phyloP scores from a whole-genome alignment of 2,329 filamentous ascomycete genomes.

The Aaosphaeria pasadenensis region DNA sequence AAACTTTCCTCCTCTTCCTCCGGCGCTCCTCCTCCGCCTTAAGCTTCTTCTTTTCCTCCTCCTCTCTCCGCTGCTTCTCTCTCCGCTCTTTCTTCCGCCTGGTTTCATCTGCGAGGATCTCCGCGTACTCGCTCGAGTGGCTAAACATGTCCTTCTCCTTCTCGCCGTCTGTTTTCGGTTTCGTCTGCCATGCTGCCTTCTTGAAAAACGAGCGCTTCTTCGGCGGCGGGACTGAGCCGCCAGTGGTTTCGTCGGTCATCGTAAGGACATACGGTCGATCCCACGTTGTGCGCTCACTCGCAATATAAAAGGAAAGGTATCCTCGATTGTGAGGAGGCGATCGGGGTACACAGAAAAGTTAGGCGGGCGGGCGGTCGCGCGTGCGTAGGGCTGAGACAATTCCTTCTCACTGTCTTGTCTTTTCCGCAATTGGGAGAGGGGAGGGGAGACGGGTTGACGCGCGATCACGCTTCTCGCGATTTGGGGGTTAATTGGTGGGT shows the following conservation, averaged over 20 bases:
- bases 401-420: too few relatives aligned
- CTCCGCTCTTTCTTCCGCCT: conserved; percentile 24
- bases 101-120: conserved; percentile 39
- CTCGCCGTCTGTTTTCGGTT: conserved; percentile 33
- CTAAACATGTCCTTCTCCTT: conserved; percentile 40
- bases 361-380: too few relatives aligned
- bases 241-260: conserved; percentile 22
- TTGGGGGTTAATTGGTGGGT: too few relatives aligned
- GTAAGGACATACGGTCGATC: conserved; percentile 7
- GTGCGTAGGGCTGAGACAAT: too few relatives aligned
- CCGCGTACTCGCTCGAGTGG: conserved; percentile 38
- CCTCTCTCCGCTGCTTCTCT: conserved; percentile 14
- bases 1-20: conserved; percentile 19
- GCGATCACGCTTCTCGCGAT: conserved; percentile 30
- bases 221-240: conserved; percentile 19
- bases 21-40: conserved; percentile 13
- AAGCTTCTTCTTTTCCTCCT: conserved; percentile 17
- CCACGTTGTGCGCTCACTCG: too few relatives aligned
- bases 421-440: too few relatives aligned
- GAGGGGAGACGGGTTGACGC: conserved; percentile 11
- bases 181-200: conserved; percentile 50
- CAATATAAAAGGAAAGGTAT: too few relatives aligned
- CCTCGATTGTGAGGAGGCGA: too few relatives aligned
- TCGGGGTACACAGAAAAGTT: too few relatives aligned
- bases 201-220: conserved; percentile 55